phyloP scores from a whole-genome alignment of 2,329 filamentous ascomycete species.

The Sarocladiaceae sp. region DNA sequence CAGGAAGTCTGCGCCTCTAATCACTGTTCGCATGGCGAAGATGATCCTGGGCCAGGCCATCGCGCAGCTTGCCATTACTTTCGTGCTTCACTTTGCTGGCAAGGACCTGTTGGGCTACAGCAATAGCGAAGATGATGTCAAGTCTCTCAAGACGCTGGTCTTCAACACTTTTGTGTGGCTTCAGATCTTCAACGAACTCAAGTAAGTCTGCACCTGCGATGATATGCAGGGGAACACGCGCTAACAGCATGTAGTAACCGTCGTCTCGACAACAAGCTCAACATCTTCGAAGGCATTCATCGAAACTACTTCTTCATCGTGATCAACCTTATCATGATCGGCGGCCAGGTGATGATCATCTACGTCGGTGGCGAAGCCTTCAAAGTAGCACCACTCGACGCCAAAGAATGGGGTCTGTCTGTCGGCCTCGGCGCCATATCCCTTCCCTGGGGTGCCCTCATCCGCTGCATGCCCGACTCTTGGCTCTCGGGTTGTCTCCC shows the following conservation, averaged over 20 bases:
- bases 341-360: conserved; percentile 52
- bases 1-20: conserved; percentile 67
- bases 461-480: conserved; percentile 46
- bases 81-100: conserved; percentile 65
- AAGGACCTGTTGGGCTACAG: conserved; percentile 48
- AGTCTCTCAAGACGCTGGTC: conserved; percentile 51
- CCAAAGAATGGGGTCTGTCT: conserved; percentile 24
- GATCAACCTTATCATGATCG: conserved; percentile 55
- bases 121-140: conserved; percentile 10
- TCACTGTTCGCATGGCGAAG: conserved; percentile 79
- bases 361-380: conserved; percentile 54
- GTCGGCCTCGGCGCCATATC: conserved; percentile 52
- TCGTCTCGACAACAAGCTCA: conserved; percentile 58
- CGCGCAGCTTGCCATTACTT: conserved; percentile 66
- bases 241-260: conserved; percentile 34
- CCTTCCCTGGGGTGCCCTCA: conserved; percentile 45
- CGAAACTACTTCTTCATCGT: conserved; percentile 54
- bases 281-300: conserved; percentile 54
- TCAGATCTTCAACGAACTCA: conserved; percentile 66
- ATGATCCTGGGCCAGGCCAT: conserved; percentile 82
- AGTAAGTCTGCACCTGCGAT: conserved; percentile 22
- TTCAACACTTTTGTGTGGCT: conserved; percentile 69
- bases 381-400: conserved; percentile 28
- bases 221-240: background rate
- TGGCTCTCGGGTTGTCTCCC: conserved; percentile 26